Base-by-base conservation (phyloP, 345 rosid genomes). In the Corchorus capsularis region DNA sequence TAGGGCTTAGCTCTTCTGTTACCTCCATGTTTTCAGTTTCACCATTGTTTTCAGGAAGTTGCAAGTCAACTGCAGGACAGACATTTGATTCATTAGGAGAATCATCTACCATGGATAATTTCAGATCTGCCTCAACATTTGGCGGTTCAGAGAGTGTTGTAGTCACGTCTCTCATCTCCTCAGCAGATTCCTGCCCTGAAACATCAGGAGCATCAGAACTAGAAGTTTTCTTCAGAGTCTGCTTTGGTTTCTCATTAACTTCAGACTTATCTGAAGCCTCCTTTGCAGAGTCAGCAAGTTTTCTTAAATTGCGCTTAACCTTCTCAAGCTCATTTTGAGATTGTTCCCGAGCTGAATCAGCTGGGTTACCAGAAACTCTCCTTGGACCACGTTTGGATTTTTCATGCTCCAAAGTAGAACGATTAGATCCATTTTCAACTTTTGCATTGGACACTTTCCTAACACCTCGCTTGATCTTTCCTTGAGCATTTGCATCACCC, bases 361-460 rank as follows among this genome's bases (percentile, higher is more conserved):
- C 71, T 39, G 76, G 49, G 22, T 75, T 77, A 47, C 79, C 55
- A 2, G 92, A 82, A 77, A 80, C 71, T 75, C 88, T 92, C 76
- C 88, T 86, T 45, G 77, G 74, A 74, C 62, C 83, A 39, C 85
- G 80, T 74, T 88, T 92, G 56, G 81, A 78, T 80, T 87, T 92
- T 17, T 83, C 88, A 14, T 74, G 64, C 67, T 84, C 91, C 3
- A 56, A 81, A 55, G 74, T 77, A 32, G 84, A 66, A 71, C 74
- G 86, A 81, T 55, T 79, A 60, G 86, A 82, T 59, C 78, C 71
- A 69, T 69, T 85, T 63, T 79, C 92, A 84, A 78, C 60, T 68
- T 35, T 85, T 69, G 72, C 43, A 77, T 81, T 79, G 3, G 90
- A 62, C 64, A 75, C 79, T 71, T 91, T 92, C 78, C 78, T 81